phyloP scores from a whole-genome alignment of 805 yeast species.

The Debaryomyces hansenii region DNA sequence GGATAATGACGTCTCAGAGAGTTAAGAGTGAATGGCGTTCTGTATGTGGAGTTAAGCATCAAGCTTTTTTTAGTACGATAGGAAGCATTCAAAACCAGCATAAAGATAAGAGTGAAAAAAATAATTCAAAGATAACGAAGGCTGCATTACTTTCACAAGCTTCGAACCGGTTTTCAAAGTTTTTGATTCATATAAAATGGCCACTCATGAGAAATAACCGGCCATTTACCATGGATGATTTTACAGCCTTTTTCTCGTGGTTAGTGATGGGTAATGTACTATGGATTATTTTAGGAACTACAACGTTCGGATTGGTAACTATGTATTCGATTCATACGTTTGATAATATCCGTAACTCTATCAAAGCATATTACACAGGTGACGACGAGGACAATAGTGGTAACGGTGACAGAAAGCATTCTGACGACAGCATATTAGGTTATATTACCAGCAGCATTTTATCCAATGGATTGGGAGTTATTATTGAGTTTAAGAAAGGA shows the following conservation, averaged over 20 bases:
- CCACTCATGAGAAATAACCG: slow-evolving; percentile 47
- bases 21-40: not conserved
- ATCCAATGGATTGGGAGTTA: slow-evolving; percentile 39
- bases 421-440: slow-evolving; percentile 31
- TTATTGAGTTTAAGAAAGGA: slow-evolving; percentile 38
- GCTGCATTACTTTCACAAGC: slow-evolving; percentile 30
- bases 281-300: slow-evolving; percentile 58
- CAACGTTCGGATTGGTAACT: slow-evolving; percentile 51
- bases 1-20: not conserved
- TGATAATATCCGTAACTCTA: slow-evolving; percentile 24
- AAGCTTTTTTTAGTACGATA: not conserved
- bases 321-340: slow-evolving; percentile 45
- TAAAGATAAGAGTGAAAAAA: not conserved
- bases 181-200: slow-evolving; percentile 46
- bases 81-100: not conserved
- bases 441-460: slow-evolving; percentile 34
- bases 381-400: slow-evolving; percentile 16
- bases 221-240: slow-evolving; percentile 50
- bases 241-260: slow-evolving; percentile 58
- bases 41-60: not conserved
- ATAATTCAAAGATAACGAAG: slow-evolving; percentile 13
- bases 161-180: slow-evolving; percentile 27
- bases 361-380: slow-evolving; percentile 20
- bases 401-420: slow-evolving; percentile 1
- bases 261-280: slow-evolving; percentile 55